Conservation (phyloP, 2,329 filamentous ascomycete genomes). For the Penicillium sp. region DNA sequence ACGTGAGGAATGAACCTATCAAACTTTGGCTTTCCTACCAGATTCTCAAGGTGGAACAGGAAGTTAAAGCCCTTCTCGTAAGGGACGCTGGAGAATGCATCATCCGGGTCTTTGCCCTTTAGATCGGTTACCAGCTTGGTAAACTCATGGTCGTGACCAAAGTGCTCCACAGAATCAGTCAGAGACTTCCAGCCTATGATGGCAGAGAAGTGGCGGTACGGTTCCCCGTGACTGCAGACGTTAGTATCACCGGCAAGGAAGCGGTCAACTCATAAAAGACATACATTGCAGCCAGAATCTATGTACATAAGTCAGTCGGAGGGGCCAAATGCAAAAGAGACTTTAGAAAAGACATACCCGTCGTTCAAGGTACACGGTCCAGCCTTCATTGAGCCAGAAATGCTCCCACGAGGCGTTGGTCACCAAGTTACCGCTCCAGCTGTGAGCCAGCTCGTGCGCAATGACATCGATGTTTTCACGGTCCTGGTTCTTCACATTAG, state of each 20-base stretch:
- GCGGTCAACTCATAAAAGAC: conserved; percentile 7
- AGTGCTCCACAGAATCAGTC: conserved; percentile 71
- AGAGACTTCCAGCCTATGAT: conserved; percentile 95
- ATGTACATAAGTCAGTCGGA: background rate
- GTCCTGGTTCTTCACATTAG: conserved; percentile 45
- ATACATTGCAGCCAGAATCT: conserved; percentile 43
- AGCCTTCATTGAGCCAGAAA: conserved; percentile 67
- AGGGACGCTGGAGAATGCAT: conserved; percentile 85
- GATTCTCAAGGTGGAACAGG: conserved; percentile 80
- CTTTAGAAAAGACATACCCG: conserved; percentile 42
- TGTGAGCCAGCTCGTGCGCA: conserved; percentile 72
- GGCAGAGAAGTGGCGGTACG: conserved; percentile 86
- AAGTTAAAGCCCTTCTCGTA: conserved; percentile 98
- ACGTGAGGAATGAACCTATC: conserved; percentile 88
- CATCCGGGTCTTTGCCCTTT: conserved; percentile 87
- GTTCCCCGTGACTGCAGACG: conserved; percentile 64
- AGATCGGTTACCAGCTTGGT: conserved; percentile 86
- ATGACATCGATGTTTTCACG: conserved; percentile 93
- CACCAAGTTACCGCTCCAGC: conserved; percentile 80
- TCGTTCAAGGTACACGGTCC: conserved; percentile 92
- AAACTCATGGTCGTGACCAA: conserved; percentile 81
- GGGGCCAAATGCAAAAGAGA: background rate
- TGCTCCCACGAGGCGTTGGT: conserved; percentile 52
- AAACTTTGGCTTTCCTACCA: conserved; percentile 80
- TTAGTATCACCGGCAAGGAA: conserved; percentile 7